Conservation (phyloP, 2,329 filamentous ascomycete species). For the Curvularia eragrostidis region DNA sequence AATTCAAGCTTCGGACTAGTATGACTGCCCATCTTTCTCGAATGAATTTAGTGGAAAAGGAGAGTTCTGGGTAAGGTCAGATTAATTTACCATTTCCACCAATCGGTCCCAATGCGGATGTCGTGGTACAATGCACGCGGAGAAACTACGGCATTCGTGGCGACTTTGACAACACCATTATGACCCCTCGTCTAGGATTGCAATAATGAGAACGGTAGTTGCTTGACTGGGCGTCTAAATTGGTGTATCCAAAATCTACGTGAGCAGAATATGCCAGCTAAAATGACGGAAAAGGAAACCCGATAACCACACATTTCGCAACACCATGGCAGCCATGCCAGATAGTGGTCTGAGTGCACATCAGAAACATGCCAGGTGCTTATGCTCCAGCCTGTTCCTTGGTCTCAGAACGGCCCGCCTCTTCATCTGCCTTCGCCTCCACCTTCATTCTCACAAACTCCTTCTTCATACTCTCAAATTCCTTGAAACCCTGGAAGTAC, state of each 20-base stretch:
- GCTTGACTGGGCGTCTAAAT: neutral
- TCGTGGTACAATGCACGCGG: neutral
- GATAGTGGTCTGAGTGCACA: neutral
- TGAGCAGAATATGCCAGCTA: neutral
- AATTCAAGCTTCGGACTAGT: neutral
- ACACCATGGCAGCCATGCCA: neutral
- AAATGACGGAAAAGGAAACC: neutral
- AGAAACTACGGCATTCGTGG: neutral
- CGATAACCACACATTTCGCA: neutral
- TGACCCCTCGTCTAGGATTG: neutral
- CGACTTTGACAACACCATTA: neutral
- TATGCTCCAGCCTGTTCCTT: neutral
- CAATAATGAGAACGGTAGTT: neutral
- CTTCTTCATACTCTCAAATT: conserved; percentile 41
- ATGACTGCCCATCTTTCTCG: neutral
- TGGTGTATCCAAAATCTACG: neutral
- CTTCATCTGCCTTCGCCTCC: neutral
- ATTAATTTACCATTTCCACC: conserved; percentile 16
- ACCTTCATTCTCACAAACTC: conserved; percentile 37
- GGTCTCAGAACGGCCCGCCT: neutral
- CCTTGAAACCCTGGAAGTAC: conserved; percentile 53
- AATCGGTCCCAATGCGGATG: conserved; percentile 10
- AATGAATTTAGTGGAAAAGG: neutral
- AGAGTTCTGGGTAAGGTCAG: neutral
- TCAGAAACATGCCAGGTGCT: neutral